Base-by-base conservation (phyloP, 345 rosid species). In the Passiflora organensis region DNA sequence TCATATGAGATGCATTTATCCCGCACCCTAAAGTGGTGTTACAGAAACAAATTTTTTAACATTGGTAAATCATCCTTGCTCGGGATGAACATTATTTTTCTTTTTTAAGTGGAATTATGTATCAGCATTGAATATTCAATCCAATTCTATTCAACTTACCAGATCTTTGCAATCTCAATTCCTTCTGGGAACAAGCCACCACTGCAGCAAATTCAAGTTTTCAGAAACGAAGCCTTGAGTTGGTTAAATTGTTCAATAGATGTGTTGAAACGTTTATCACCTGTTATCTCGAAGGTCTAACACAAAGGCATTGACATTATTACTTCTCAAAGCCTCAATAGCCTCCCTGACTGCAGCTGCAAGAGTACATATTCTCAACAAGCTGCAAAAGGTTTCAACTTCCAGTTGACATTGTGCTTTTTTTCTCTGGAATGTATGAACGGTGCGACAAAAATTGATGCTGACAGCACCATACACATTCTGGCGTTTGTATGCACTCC, bases 111-210 rank as follows among this genome's bases (percentile, higher is more conserved):
- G n/a, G n/a, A n/a, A n/a, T n/a, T n/a, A n/a, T n/a, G n/a, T n/a
- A n/a, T n/a, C n/a, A n/a, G n/a, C n/a, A 41, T 11, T 15, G 11
- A 22, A 5, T 4, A 3, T 21, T 12, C 22, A 6, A 18, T 61
- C 41, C 13, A 15, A 1, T 22, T 51, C 32, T 5, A 16, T 49
- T 57, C 53, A 53, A 65, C 83, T 76, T 72, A 91, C 98, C 98
- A 91, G 43, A 91, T 72, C 68, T 84, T 88, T 61, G 98, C 95
- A 71, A 83, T 88, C 77, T 91, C 95, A 52, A 91, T 78, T 67
- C 95, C 98, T 82, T 91, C 96, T 0, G 98, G 98, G 59, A 91
- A 91, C 49, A 84, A 82, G 56, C 98, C 98, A 5, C 98, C 96
- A 32, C 98, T 91, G 93, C 85, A 81, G 63, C 65, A 75, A 79